These are phyloP conservation scores for Papiliotrema nemorosa DNA, from an alignment of 1,284 basidiomycete species.

Conservation along the genomic window DNA sequence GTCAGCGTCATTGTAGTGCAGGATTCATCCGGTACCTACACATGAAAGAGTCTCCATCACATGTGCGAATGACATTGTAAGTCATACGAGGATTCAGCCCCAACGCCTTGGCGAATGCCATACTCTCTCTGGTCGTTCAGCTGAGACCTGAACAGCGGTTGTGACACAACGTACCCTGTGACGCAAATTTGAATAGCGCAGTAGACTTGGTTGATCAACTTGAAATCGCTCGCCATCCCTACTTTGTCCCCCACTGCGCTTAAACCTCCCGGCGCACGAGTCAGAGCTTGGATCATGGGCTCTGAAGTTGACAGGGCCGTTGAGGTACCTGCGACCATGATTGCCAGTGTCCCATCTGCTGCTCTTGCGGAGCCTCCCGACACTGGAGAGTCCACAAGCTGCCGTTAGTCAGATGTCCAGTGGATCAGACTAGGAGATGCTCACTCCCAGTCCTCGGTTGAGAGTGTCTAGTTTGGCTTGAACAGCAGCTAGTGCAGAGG, in stretches of 20 bases:
- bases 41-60: conserved; percentile 48
- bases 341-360: conserved; percentile 40
- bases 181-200: conserved; percentile 36
- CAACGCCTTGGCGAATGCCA: conserved; percentile 41
- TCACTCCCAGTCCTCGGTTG: conserved; percentile 32
- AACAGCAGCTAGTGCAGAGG: conserved; percentile 31
- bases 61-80: conserved; percentile 35
- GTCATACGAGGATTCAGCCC: conserved; percentile 40
- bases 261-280: conserved; percentile 30
- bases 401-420: neutral
- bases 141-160: neutral
- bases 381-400: conserved; percentile 47
- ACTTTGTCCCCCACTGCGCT: conserved; percentile 30
- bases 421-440: conserved; percentile 1
- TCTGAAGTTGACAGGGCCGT: conserved; percentile 24
- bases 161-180: conserved; percentile 14
- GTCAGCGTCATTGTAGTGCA: neutral
- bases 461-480: conserved; percentile 29
- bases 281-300: conserved; percentile 36
- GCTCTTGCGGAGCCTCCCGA: conserved; percentile 47
- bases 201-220: conserved; percentile 44
- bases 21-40: conserved; percentile 20
- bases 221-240: conserved; percentile 39
- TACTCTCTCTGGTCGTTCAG: conserved; percentile 30
- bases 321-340: conserved; percentile 44